phyloP scores from a whole-genome alignment of 129 eudicot species.

The Centaurea solstitialis region DNA sequence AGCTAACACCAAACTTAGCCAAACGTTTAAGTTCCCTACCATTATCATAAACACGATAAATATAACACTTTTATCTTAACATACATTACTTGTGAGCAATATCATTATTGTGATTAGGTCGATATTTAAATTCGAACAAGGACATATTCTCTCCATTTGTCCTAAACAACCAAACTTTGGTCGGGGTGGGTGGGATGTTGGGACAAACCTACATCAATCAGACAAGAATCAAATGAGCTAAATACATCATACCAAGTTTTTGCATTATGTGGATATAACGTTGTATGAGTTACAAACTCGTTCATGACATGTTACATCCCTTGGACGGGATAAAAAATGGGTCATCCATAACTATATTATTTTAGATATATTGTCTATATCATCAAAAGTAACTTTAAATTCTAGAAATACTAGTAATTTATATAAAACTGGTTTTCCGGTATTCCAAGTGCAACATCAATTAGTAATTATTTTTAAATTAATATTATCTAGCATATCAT shows the following conservation, averaged over 20 bases:
- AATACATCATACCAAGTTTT: too few relatives aligned
- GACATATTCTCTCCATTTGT: conserved; percentile 10
- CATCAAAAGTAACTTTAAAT: too few relatives aligned
- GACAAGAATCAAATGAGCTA: not conserved
- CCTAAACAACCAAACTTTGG: conserved; percentile 19
- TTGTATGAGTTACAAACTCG: not conserved
- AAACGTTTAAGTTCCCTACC: not conserved
- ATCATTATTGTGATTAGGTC: not conserved
- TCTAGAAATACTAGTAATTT: too few relatives aligned
- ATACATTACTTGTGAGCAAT: not conserved
- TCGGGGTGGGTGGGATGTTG: conserved; percentile 6
- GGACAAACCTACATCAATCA: not conserved
- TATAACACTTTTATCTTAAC: not conserved
- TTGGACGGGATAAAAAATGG: too few relatives aligned
- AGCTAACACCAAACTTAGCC: not conserved
- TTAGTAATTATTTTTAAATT: too few relatives aligned
- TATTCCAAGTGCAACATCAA: too few relatives aligned
- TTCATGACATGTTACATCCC: not conserved
- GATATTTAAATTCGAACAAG: not conserved
- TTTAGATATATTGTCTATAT: too few relatives aligned
- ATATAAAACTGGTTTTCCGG: too few relatives aligned
- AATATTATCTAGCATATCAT: too few relatives aligned
- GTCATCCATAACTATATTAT: too few relatives aligned
- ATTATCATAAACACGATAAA: not conserved
- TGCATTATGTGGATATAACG: not conserved